Evolutionary conservation across 2,329 filamentous ascomycete species (phyloP), one percentile per base, ranked within the genome.

Genomic region (Trichophyton simii): DNA sequence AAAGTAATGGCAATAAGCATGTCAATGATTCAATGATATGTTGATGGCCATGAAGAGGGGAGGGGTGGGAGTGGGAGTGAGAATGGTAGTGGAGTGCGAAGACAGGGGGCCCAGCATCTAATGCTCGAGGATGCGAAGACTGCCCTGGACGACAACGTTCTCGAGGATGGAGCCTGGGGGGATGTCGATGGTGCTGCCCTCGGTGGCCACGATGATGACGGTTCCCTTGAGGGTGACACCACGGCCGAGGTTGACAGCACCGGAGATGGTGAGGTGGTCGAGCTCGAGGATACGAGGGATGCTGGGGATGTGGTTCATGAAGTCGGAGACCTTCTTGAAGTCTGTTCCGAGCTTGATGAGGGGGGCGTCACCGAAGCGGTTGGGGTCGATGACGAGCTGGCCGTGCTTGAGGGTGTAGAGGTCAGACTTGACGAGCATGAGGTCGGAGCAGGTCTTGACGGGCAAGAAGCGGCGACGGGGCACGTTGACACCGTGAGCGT

Each of bases 341-440:
- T 99, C 94, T 72, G 86, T 86, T 70, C 94, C 94, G 60, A 99
- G 88, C 87, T 99, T 99, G 83, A 99, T 99, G 68, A 99, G 83
- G 62, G 94, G 94, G 57, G 94, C 92, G 68, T 94, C 91, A 67
- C 94, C 94, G 77, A 99, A 97, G 68, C 94, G 90, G 81, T 87
- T 91, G 68, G 91, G 86, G 83, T 95, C 95, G 80, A 99, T 95
- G 74, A 96, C 85, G 67, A 99, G 85, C 82, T 97, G 92, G 68
- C 94, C 94, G 80, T 99, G 94, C 85, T 96, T 94, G 69, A 99
- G 85, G 8, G 91, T 95, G 85, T 99, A 99, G 64, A 99, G 84
- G 73, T 99, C 94, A 28, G 94, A 97, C 85, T 99, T 99, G 84
- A 99, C 94, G 65, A 99, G 87, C 91, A 99, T 95, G 67, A 99